phyloP scores from a whole-genome alignment of 2,329 filamentous ascomycete species.

The Clonostachys byssicola region DNA sequence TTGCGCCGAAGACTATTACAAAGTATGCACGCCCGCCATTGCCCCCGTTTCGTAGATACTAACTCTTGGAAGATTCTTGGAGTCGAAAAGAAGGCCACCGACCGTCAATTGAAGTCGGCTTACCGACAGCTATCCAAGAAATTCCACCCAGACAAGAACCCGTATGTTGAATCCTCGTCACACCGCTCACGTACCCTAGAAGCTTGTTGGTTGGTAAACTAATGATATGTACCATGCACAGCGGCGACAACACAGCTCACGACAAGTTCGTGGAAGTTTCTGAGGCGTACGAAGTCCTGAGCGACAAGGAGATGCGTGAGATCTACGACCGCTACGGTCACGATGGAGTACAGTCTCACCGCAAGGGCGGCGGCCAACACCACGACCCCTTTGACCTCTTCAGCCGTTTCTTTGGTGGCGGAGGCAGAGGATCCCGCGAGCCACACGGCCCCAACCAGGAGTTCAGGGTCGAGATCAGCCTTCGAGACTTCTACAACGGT shows the following conservation, averaged over 20 bases:
- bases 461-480: slow-evolving; percentile 71
- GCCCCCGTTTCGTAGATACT: background rate
- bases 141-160: slow-evolving; percentile 97
- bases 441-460: slow-evolving; percentile 84
- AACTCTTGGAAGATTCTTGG: slow-evolving; percentile 61
- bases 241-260: slow-evolving; percentile 73
- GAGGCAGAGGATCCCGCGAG: slow-evolving; percentile 74
- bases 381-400: slow-evolving; percentile 97
- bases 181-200: background rate
- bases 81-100: slow-evolving; percentile 72
- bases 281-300: slow-evolving; percentile 92
- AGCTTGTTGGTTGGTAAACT: background rate
- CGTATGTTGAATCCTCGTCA: slow-evolving; percentile 49
- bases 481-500: slow-evolving; percentile 92
- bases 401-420: slow-evolving; percentile 92
- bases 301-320: slow-evolving; percentile 71
- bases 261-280: slow-evolving; percentile 92
- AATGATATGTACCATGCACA: slow-evolving; percentile 22
- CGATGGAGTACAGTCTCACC: slow-evolving; percentile 82
- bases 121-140: slow-evolving; percentile 93
- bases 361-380: slow-evolving; percentile 58
- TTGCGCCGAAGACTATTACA: slow-evolving; percentile 74
- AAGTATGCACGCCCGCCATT: slow-evolving; percentile 38
- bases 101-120: slow-evolving; percentile 88
- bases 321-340: slow-evolving; percentile 95